Evolutionary conservation across 2,329 filamentous ascomycete species (phyloP).

Genomic region (Ophiostoma ulmi): DNA sequence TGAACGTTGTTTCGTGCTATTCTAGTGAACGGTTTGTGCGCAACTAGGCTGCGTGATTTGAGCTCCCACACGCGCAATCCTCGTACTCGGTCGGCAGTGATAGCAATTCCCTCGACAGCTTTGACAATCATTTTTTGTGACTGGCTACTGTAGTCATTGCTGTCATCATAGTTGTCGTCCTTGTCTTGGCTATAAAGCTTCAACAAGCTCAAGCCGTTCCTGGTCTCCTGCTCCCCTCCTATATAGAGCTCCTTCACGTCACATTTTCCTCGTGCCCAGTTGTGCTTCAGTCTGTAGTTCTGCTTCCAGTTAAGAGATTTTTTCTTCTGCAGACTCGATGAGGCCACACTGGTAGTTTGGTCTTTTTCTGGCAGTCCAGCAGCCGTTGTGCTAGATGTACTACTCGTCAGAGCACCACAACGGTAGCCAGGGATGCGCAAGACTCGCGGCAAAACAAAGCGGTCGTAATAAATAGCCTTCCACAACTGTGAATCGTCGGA

Average conservation of each 20-base stretch:
- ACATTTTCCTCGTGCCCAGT: slow-evolving; percentile 82
- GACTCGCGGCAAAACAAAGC: slow-evolving; percentile 78
- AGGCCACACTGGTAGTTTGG: not conserved
- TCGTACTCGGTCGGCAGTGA: slow-evolving; percentile 64
- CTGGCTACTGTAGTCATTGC: slow-evolving; percentile 29
- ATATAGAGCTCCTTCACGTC: slow-evolving; percentile 68
- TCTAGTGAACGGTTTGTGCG: slow-evolving; percentile 39
- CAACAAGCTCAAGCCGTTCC: slow-evolving; percentile 31
- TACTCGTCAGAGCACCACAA: not conserved
- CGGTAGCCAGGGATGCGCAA: slow-evolving; percentile 66
- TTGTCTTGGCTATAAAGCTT: slow-evolving; percentile 35
- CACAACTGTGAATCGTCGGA: slow-evolving; percentile 81
- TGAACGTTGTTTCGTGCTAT: not conserved
- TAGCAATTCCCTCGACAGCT: slow-evolving; percentile 68
- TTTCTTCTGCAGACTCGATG: not conserved
- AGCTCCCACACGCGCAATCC: slow-evolving; percentile 77
- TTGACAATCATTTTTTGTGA: slow-evolving; percentile 61
- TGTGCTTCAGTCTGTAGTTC: slow-evolving; percentile 82
- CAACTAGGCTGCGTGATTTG: slow-evolving; percentile 57
- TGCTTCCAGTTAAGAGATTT: slow-evolving; percentile 65
- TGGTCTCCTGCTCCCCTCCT: not conserved
- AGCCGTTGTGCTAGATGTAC: not conserved
- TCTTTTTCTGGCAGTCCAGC: not conserved
- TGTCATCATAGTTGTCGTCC: slow-evolving; percentile 15
- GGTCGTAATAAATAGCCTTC: slow-evolving; percentile 81